These are phyloP conservation scores for Torulaspora quercuum DNA, from an alignment of 805 yeast genomes.

Conservation along the genomic window DNA sequence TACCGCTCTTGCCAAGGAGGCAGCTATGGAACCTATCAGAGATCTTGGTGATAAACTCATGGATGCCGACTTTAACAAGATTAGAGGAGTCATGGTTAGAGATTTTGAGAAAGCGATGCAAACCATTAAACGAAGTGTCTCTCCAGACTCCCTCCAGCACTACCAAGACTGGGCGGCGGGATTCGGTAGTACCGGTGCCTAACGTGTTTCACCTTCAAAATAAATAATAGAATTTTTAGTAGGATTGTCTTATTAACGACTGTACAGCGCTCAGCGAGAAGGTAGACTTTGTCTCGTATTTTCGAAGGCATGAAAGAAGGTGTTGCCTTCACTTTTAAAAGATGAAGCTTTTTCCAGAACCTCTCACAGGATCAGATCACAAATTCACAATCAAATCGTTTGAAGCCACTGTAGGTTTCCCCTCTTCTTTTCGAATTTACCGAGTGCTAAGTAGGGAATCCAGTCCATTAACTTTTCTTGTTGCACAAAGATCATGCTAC, in stretches of 20 bases:
- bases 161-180: slow-evolving; percentile 87
- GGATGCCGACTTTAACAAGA: slow-evolving; percentile 64
- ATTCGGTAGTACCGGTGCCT: slow-evolving; percentile 92
- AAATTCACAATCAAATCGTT: too few relatives aligned
- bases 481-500: too few relatives aligned
- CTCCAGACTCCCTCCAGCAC: slow-evolving; percentile 67
- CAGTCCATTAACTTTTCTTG: too few relatives aligned
- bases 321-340: too few relatives aligned
- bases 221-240: neutral
- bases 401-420: too few relatives aligned
- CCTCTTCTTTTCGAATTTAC: too few relatives aligned
- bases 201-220: slow-evolving; percentile 12
- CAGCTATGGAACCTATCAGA: slow-evolving; percentile 96
- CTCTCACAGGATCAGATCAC: too few relatives aligned
- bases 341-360: too few relatives aligned
- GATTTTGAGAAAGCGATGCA: slow-evolving; percentile 76
- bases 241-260: too few relatives aligned
- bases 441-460: too few relatives aligned
- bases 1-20: slow-evolving; percentile 93
- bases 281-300: too few relatives aligned
- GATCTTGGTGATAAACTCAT: slow-evolving; percentile 83
- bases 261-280: neutral
- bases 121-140: slow-evolving; percentile 85
- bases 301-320: too few relatives aligned
- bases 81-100: slow-evolving; percentile 68